Conservation (phyloP, 768 basidiomycete species). For the Auriscalpium vulgare region DNA sequence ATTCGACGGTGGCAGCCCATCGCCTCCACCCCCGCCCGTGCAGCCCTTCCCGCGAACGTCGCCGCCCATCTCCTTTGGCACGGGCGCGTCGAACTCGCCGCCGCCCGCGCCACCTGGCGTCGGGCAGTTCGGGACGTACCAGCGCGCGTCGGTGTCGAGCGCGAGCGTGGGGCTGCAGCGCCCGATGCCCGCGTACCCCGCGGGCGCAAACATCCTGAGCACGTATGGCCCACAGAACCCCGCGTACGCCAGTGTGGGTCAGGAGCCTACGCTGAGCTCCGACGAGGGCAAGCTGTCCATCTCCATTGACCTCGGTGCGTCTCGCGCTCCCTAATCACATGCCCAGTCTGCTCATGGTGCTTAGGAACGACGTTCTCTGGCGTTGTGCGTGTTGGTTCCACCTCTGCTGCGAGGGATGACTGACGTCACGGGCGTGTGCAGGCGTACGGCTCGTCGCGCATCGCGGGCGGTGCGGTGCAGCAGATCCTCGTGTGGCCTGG, state of each 20-base stretch:
- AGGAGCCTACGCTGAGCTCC: neutral
- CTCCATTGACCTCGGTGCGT: conserved; percentile 74
- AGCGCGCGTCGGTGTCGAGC: neutral
- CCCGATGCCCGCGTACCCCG: conserved; percentile 7
- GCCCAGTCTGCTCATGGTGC: conserved; percentile 3
- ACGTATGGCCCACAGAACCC: conserved; percentile 3
- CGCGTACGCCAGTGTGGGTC: neutral
- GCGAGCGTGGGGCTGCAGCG: conserved; percentile 1
- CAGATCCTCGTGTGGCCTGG: conserved; percentile 86
- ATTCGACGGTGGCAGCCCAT: no score
- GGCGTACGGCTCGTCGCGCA: conserved; percentile 84
- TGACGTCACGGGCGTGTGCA: conserved; percentile 19
- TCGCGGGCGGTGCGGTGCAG: conserved; percentile 70
- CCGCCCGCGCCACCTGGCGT: conserved; percentile 27
- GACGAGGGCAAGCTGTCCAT: conserved; percentile 79
- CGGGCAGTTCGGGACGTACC: neutral
- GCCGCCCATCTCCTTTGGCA: conserved; percentile 27
- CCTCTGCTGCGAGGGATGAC: neutral
- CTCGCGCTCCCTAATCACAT: neutral
- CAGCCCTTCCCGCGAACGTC: neutral
- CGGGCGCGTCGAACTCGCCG: conserved; percentile 37
- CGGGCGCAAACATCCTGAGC: conserved; percentile 1
- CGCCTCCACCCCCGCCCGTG: neutral
- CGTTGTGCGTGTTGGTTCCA: conserved; percentile 47
- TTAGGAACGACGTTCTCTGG: conserved; percentile 84